phyloP scores from a whole-genome alignment of 352 stramenopile genomes.

The Globisporangium emineosum region DNA sequence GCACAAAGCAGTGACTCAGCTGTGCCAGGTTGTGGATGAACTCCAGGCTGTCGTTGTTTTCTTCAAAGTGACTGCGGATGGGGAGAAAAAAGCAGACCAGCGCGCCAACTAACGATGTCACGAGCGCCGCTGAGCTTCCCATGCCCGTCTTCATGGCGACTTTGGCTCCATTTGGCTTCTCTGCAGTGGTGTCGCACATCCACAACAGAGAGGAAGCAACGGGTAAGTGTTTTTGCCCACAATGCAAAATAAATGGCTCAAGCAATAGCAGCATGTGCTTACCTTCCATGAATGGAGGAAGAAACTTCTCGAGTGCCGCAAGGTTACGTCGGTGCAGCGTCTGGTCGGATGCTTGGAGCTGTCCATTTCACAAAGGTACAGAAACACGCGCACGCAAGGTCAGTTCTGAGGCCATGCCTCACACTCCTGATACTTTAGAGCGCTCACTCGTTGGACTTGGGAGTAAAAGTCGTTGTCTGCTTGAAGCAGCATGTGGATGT shows the following conservation, averaged over 20 bases:
- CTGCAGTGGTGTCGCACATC: slow-evolving; percentile 16
- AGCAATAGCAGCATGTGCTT: background rate
- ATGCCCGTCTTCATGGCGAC: slow-evolving; percentile 94
- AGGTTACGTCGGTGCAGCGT: slow-evolving; percentile 65
- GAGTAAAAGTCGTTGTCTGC: slow-evolving; percentile 99
- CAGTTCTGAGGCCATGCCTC: background rate
- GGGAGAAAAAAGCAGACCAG: slow-evolving; percentile 86
- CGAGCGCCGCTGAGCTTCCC: slow-evolving; percentile 93
- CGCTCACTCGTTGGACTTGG: slow-evolving; percentile 60
- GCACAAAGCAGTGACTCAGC: slow-evolving; percentile 93
- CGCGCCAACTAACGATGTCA: slow-evolving; percentile 92
- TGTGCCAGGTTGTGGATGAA: slow-evolving; percentile 95
- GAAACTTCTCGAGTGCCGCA: slow-evolving; percentile 72
- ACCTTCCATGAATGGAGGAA: slow-evolving; percentile 60
- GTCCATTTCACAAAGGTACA: slow-evolving; percentile 2
- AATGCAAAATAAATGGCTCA: background rate
- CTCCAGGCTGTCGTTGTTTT: slow-evolving; percentile 23
- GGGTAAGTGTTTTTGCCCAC: background rate
- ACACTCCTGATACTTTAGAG: slow-evolving; percentile 10
- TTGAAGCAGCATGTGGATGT: slow-evolving; percentile 78
- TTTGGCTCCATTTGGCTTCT: slow-evolving; percentile 30
- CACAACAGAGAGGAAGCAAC: background rate
- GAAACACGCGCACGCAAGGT: background rate
- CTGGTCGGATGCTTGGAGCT: slow-evolving; percentile 70
- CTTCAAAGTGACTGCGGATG: slow-evolving; percentile 16